Evolutionary conservation across 345 rosid genomes (phyloP), one percentile per base, ranked within the genome.

Genomic region (Linum usitatissimum): DNA sequence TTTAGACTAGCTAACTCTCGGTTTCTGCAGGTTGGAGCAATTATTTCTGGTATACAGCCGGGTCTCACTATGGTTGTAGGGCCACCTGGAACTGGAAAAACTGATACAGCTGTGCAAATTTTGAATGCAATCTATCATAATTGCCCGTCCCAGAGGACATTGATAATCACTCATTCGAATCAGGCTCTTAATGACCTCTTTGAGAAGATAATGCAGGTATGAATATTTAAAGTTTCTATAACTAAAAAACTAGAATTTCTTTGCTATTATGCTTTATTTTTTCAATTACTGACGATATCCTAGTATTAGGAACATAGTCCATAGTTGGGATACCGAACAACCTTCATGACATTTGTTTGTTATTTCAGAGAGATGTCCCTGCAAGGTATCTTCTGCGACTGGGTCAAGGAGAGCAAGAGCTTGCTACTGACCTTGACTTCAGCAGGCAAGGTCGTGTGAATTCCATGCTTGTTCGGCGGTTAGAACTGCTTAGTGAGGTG

Each of bases 391-490:
- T 93, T 79, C 99, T 93, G 70, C 97, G 99, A 71, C 77, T 93
- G 66, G 99, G 99, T 78, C 99, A 93, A 83, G 99, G 99, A 61
- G 99, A 93, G 80, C 99, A 93, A 79, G 97, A 93, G 71, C 86
- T 93, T 55, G 99, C 96, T 36, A 92, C 97, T 75, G 97, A 92
- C 78, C 93, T 91, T 40, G 92, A 86, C 79, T 93, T 93, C 70
- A 93, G 99, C 75, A 70, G 99, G 81, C 97, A 93, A 82, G 97
- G 99, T 40, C 94, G 97, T 63, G 99, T 90, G 6, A 93, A 93
- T 75, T 91, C 97, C 23, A 93, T 93, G 99, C 97, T 93, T 71
- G 96, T 93, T 75, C 80, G 97, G 54, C 91, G 99, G 55, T 74
- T 90, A 64, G 99, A 93, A 71, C 73, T 90, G 68, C 97, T 93